Conservation (phyloP, 2,329 filamentous ascomycete species). For the Venturia oleaginea region DNA sequence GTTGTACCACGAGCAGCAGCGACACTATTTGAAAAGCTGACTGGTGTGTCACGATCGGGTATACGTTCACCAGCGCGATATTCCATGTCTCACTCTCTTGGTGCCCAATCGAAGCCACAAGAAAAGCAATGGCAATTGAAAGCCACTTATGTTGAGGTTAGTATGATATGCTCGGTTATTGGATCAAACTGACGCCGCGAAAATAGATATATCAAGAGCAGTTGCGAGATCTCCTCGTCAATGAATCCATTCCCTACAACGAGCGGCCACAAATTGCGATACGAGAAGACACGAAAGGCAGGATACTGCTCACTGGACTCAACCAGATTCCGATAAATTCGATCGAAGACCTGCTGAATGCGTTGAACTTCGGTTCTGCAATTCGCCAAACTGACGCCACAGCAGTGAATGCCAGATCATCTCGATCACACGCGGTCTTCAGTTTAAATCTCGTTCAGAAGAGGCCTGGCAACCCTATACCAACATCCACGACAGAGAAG, state of each 20-base stretch:
- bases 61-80: conserved; percentile 74
- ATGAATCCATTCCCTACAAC: conserved; percentile 57
- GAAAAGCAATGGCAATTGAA: conserved; percentile 86
- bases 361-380: conserved; percentile 82
- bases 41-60: conserved; percentile 65
- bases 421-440: conserved; percentile 94
- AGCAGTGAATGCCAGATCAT: conserved; percentile 95
- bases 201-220: conserved; percentile 92
- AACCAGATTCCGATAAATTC: conserved; percentile 84
- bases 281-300: conserved; percentile 86
- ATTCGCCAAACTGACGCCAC: conserved; percentile 96
- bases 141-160: conserved; percentile 75
- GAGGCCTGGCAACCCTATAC: conserved; percentile 45
- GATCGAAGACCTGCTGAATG: conserved; percentile 80
- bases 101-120: conserved; percentile 2
- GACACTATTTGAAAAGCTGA: conserved; percentile 79
- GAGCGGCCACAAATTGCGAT: conserved; percentile 81
- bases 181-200: conserved; percentile 16
- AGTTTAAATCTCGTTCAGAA: conserved; percentile 88
- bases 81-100: conserved; percentile 45
- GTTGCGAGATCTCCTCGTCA: conserved; percentile 76
- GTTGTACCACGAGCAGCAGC: conserved; percentile 90
- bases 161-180: conserved; percentile 9
- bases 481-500: conserved; percentile 59
- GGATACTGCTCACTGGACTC: conserved; percentile 86